These are phyloP conservation scores for Malassezia obtusa DNA, from an alignment of 1,284 basidiomycete species.

Conservation along the genomic window DNA sequence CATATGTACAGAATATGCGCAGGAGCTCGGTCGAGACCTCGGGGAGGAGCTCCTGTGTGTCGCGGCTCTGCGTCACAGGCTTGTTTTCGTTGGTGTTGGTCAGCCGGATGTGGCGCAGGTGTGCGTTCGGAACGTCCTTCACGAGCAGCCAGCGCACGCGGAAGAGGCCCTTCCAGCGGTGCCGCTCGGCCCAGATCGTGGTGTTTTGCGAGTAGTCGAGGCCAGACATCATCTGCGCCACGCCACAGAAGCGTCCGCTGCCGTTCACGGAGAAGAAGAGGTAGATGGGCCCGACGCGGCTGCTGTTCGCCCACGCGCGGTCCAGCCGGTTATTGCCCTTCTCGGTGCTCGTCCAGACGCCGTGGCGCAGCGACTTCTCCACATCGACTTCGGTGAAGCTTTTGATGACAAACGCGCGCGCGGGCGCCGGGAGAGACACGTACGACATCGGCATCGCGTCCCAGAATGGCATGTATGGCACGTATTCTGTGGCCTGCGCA, in stretches of 20 bases:
- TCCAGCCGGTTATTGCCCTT: conserved; percentile 45
- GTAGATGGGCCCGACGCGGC: conserved; percentile 31
- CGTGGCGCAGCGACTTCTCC: conserved; percentile 40
- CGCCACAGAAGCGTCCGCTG: conserved; percentile 43
- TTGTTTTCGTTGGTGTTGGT: conserved; percentile 24
- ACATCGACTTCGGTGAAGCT: conserved; percentile 46
- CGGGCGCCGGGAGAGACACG: conserved; percentile 10
- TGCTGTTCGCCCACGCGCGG: conserved; percentile 27
- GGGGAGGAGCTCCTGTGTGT: conserved; percentile 42
- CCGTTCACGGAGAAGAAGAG: conserved; percentile 47
- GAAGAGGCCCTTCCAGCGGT: conserved; percentile 47
- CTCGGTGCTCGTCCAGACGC: conserved; percentile 47
- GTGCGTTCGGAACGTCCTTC: conserved; percentile 42
- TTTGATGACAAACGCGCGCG: conserved; percentile 46
- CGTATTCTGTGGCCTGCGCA: background rate
- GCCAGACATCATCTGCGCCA: conserved; percentile 44
- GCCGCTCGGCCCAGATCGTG: conserved; percentile 45
- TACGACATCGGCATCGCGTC: background rate
- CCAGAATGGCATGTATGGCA: background rate
- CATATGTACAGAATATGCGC: conserved; percentile 24
- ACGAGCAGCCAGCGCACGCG: conserved; percentile 45
- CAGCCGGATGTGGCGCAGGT: conserved; percentile 37
- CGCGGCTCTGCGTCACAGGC: conserved; percentile 42
- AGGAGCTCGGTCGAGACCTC: conserved; percentile 32
- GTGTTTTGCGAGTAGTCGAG: conserved; percentile 37